Conservation (phyloP, 129 eudicot species). For the Helianthus tuberosus region DNA sequence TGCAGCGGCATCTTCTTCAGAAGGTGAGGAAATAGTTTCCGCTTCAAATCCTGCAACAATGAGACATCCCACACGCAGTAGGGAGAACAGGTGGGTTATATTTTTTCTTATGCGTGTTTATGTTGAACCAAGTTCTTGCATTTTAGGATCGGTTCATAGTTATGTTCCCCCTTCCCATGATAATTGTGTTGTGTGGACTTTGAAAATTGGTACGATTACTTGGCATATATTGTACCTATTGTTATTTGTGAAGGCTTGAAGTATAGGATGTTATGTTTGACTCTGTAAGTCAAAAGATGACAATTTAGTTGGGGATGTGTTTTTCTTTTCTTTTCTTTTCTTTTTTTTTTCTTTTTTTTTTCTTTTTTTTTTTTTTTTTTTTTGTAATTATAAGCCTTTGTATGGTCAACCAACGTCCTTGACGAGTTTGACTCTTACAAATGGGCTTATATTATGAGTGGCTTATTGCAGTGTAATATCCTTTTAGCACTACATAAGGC, state of each 20-base stretch:
- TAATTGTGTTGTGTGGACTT: background rate
- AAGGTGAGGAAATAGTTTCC: constrained; percentile 67
- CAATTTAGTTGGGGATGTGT: background rate
- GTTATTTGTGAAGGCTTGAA: background rate
- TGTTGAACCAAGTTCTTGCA: constrained; percentile 5
- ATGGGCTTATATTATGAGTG: background rate
- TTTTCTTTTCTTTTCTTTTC: too few species aligned
- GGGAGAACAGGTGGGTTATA: constrained; percentile 62
- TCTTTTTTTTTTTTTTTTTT: background rate
- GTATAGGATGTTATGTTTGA: constrained; percentile 7
- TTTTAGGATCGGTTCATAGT: background rate
- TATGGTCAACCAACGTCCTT: background rate
- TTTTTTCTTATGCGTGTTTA: background rate
- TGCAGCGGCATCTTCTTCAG: constrained; percentile 61
- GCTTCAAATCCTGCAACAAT: constrained; percentile 37
- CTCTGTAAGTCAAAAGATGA: background rate
- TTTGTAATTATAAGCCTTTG: background rate
- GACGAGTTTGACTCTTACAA: background rate
- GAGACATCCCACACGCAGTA: constrained; percentile 49
- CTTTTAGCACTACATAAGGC: background rate
- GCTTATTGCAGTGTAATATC: background rate
- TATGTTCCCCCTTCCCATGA: background rate
- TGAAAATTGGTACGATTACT: background rate
- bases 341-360: too few species aligned
- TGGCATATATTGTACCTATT: background rate